A percentile compares a stretch with the other conserved stretches of the same genome.
Evolutionary conservation across 805 yeast genomes (phyloP).

Genomic region (Kluyveromyces lactis): DNA sequence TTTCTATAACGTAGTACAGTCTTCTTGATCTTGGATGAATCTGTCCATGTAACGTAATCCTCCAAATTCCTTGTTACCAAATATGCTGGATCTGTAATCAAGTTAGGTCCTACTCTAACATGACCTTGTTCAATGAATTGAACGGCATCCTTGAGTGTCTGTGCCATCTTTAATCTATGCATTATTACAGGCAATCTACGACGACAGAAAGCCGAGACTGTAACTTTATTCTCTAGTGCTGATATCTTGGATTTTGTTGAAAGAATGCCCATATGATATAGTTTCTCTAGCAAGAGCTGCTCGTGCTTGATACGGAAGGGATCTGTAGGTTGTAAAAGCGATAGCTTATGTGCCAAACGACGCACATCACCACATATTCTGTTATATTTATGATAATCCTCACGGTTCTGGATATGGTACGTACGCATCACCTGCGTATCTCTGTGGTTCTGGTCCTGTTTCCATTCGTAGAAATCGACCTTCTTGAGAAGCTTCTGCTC

Average conservation of each 20-base stretch:
- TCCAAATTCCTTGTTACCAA: slow-evolving; percentile 90
- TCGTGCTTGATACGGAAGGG: slow-evolving; percentile 85
- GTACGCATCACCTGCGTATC: slow-evolving; percentile 95
- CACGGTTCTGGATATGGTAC: slow-evolving; percentile 89
- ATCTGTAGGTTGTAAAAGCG: slow-evolving; percentile 79
- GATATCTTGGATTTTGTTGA: slow-evolving; percentile 86
- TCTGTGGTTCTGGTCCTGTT: slow-evolving; percentile 89
- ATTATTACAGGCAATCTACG: slow-evolving; percentile 90
- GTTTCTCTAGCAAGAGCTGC: slow-evolving; percentile 75
- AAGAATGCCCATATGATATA: slow-evolving; percentile 80
- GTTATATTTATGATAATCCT: slow-evolving; percentile 92
- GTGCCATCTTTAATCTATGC: slow-evolving; percentile 92
- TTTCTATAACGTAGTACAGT: slow-evolving; percentile 84
- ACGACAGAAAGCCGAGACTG: slow-evolving; percentile 88
- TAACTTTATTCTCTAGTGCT: slow-evolving; percentile 81
- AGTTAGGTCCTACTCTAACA: slow-evolving; percentile 92
- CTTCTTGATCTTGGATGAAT: slow-evolving; percentile 83
- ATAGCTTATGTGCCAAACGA: slow-evolving; percentile 75
- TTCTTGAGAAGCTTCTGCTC: slow-evolving; percentile 91
- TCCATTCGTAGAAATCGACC: slow-evolving; percentile 96
- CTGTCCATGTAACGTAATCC: slow-evolving; percentile 98
- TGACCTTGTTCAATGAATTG: slow-evolving; percentile 95
- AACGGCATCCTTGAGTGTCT: slow-evolving; percentile 79
- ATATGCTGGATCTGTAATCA: slow-evolving; percentile 92
- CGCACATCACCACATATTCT: slow-evolving; percentile 87